Percentiles rank a stretch among this genome's conserved stretches.
Conservation (phyloP, 108 stramenopile genomes). For the Cyclotella baltica region DNA sequence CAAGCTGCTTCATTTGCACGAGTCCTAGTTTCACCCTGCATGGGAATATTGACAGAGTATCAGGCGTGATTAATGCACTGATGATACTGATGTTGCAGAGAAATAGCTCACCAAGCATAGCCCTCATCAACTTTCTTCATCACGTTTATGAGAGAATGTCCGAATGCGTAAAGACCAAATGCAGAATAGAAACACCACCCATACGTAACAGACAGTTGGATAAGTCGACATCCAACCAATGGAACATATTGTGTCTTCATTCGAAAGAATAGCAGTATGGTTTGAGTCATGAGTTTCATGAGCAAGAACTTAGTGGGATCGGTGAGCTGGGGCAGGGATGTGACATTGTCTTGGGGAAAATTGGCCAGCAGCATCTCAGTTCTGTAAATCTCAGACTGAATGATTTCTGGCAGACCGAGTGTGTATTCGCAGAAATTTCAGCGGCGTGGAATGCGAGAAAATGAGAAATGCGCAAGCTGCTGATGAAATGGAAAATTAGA, state of each 20-base stretch:
- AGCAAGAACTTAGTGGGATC: not conserved
- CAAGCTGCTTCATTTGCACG: not conserved
- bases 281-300: not conserved
- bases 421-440: not conserved
- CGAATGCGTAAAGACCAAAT: not conserved
- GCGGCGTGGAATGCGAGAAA: no score
- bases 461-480: no score
- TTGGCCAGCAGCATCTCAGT: not conserved
- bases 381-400: no score
- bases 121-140: slow-evolving; percentile 8
- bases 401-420: no score
- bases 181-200: slow-evolving; percentile 5
- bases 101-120: not conserved
- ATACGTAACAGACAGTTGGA: not conserved
- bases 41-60: no score
- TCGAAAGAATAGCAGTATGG: not conserved
- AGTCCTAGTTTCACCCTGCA: not conserved
- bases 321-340: not conserved
- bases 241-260: not conserved
- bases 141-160: not conserved
- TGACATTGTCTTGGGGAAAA: not conserved
- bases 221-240: not conserved
- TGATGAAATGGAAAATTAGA: no score
- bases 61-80: not conserved
- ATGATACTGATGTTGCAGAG: not conserved